phyloP scores from a whole-genome alignment of 148 eudicot species.

The Hydrangea macrophylla region DNA sequence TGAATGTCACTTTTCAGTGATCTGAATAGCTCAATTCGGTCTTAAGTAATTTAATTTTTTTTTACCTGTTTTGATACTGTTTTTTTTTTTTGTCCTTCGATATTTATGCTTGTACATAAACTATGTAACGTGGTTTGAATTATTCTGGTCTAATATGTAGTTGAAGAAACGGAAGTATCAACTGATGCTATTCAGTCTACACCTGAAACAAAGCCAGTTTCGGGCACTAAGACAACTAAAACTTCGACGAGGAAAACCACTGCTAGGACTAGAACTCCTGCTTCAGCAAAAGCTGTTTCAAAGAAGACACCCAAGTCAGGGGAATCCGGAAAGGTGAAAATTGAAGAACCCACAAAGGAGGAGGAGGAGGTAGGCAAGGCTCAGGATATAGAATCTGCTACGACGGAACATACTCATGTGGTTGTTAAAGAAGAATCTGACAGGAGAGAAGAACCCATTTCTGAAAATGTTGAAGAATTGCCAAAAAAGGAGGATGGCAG shows the following conservation, averaged over 20 bases:
- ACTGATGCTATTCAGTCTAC: slow-evolving; percentile 31
- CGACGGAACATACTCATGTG: slow-evolving; percentile 4
- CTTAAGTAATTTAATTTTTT: too few species aligned
- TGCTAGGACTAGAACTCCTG: slow-evolving; percentile 39
- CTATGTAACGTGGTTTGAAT: too few species aligned
- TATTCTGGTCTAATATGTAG: slow-evolving; percentile 22
- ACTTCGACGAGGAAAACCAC: slow-evolving; percentile 47
- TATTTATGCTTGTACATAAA: too few species aligned
- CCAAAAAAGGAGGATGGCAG: slow-evolving; percentile 18
- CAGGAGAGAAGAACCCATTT: slow-evolving; percentile 8
- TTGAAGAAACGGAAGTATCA: slow-evolving; percentile 33
- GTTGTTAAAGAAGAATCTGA: slow-evolving; percentile 3
- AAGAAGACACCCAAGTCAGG: slow-evolving; percentile 20
- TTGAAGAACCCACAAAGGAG: slow-evolving; percentile 21
- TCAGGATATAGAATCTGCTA: slow-evolving; percentile 22
- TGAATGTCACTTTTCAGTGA: too few species aligned
- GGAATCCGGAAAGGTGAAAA: slow-evolving; percentile 27
- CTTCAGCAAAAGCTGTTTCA: slow-evolving; percentile 42
- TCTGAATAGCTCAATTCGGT: too few species aligned
- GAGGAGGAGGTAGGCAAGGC: slow-evolving; percentile 24
- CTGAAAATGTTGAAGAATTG: slow-evolving; percentile 19
- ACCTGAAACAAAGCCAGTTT: slow-evolving; percentile 29
- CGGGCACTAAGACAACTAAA: slow-evolving; percentile 36
- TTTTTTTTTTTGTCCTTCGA: too few species aligned
- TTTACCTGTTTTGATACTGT: too few species aligned